phyloP scores from a whole-genome alignment of 1,139 yeast genomes.

The Pichia sp. region DNA sequence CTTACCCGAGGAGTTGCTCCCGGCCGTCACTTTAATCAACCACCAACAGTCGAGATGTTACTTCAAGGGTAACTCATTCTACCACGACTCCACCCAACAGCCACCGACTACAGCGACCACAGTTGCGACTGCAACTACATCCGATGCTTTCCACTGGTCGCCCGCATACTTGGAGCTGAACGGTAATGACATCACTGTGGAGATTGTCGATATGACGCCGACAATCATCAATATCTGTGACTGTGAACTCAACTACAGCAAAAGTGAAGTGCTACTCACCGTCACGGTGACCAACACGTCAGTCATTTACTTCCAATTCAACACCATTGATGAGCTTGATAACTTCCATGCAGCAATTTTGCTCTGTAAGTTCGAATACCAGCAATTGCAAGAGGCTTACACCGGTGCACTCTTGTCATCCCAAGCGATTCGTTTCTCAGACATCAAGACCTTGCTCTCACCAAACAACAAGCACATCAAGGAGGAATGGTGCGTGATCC shows the following conservation, averaged over 20 bases:
- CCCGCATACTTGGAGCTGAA: conserved; percentile 31
- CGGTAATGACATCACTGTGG: conserved; percentile 47
- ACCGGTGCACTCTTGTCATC: conserved; percentile 50
- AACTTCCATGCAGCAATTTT: conserved; percentile 42
- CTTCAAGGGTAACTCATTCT: conserved; percentile 32
- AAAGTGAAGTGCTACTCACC: conserved; percentile 21
- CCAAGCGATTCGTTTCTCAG: conserved; percentile 48
- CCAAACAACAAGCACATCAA: conserved; percentile 38
- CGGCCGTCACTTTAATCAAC: conserved; percentile 44
- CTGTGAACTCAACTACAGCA: conserved; percentile 27
- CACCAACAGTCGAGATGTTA: conserved; percentile 47
- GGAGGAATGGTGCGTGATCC: conserved; percentile 49
- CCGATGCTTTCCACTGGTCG: conserved; percentile 15
- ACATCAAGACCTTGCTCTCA: conserved; percentile 44
- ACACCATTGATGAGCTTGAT: conserved; percentile 29
- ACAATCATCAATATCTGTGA: conserved; percentile 46
- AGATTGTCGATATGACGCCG: conserved; percentile 32
- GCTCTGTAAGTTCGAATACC: conserved; percentile 43
- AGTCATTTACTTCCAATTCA: conserved; percentile 31
- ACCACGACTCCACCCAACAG: conserved; percentile 5
- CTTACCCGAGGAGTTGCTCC: conserved; percentile 43
- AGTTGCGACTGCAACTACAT: not conserved
- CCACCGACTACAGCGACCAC: not conserved
- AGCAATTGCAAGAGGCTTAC: conserved; percentile 46
- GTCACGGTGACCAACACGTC: conserved; percentile 35